Evolutionary conservation across 2,329 filamentous ascomycete species (phyloP).

Genomic region (Colletotrichum gigasporum): DNA sequence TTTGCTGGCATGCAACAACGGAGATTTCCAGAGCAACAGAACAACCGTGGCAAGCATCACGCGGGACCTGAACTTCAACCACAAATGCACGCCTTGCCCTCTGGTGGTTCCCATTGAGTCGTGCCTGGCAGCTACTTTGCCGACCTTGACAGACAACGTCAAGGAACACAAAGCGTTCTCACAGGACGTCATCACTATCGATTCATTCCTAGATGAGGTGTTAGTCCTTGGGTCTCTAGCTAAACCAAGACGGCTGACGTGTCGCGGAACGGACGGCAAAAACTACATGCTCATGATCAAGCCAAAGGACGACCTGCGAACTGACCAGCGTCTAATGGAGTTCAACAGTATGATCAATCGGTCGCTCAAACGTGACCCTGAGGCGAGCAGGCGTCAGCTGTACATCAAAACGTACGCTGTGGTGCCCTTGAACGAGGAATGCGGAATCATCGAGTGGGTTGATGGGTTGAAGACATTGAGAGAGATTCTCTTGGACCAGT

Average conservation of each 20-base stretch:
- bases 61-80: conserved; percentile 83
- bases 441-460: conserved; percentile 98
- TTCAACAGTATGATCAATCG: conserved; percentile 99
- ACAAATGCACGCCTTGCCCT: conserved; percentile 82
- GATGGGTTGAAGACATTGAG: conserved; percentile 93
- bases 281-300: conserved; percentile 94
- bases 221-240: conserved; percentile 91
- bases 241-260: conserved; percentile 88
- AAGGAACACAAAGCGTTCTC: conserved; percentile 88
- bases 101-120: conserved; percentile 91
- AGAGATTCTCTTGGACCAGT: conserved; percentile 85
- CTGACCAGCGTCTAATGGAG: conserved; percentile 98
- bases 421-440: conserved; percentile 96
- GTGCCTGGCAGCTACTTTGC: conserved; percentile 84
- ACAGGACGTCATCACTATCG: conserved; percentile 84
- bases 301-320: conserved; percentile 96
- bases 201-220: conserved; percentile 85
- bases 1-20: conserved; percentile 81
- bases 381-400: conserved; percentile 87
- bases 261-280: conserved; percentile 88
- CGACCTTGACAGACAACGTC: conserved; percentile 75
- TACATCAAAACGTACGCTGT: conserved; percentile 98
- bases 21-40: conserved; percentile 74
- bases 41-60: conserved; percentile 77
- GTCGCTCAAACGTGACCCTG: conserved; percentile 88